phyloP scores from a whole-genome alignment of 495 filamentous ascomycete species.

The Aspergillus ellipticus region DNA sequence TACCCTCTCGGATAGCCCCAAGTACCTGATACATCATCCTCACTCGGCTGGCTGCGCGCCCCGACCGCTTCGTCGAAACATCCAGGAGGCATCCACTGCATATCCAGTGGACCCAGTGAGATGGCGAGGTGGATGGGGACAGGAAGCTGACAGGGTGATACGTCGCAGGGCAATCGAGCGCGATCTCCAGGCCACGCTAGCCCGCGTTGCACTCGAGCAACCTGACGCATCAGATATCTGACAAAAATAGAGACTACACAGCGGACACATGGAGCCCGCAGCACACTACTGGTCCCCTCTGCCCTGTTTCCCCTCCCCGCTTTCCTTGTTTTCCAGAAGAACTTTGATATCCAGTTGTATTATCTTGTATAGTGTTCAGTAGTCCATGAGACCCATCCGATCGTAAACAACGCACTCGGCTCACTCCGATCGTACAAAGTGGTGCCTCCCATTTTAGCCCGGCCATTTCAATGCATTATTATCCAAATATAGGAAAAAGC shows the following conservation, averaged over 20 bases:
- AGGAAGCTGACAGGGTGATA: not conserved
- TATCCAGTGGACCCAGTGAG: no score
- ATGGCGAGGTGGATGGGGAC: no score
- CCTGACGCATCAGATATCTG: not conserved
- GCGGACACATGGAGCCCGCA: not conserved
- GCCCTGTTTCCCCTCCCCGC: not conserved
- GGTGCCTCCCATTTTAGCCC: slow-evolving; percentile 7
- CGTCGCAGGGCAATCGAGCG: not conserved
- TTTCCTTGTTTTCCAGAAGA: slow-evolving; percentile 9
- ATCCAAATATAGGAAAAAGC: slow-evolving; percentile 14
- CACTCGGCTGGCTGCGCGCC: no score
- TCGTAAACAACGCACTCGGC: slow-evolving; percentile 11
- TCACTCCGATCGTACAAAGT: slow-evolving; percentile 19
- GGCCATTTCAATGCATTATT: slow-evolving; percentile 18
- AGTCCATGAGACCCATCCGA: slow-evolving; percentile 17
- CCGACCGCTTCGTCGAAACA: no score
- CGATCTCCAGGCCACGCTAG: not conserved
- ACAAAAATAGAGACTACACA: not conserved
- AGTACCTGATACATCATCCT: no score
- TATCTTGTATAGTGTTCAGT: slow-evolving; percentile 15
- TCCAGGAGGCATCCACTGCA: no score
- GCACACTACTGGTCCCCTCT: not conserved
- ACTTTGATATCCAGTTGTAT: slow-evolving; percentile 16
- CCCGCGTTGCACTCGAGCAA: not conserved
- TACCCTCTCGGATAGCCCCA: no score